phyloP scores from a whole-genome alignment of 148 eudicot genomes.

The Arctostaphylos glauca region DNA sequence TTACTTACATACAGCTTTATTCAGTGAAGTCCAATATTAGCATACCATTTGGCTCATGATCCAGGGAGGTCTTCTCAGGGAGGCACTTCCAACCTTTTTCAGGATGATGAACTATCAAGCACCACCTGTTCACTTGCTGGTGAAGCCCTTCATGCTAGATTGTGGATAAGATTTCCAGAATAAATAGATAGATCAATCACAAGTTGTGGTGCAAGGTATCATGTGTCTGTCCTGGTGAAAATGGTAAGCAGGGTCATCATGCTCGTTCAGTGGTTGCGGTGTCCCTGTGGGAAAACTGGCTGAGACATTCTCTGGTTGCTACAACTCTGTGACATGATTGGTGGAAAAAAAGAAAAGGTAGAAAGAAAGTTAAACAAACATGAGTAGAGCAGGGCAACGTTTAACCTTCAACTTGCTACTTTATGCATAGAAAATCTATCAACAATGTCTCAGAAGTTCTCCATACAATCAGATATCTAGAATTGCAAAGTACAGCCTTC shows the following conservation, averaged over 20 bases:
- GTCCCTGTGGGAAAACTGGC: constrained; percentile 16
- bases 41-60: neutral
- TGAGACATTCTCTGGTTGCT: constrained; percentile 46
- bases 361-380: neutral
- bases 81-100: neutral
- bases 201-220: neutral
- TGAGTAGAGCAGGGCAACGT: neutral
- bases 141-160: constrained; percentile 3
- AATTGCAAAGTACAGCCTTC: neutral
- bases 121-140: neutral
- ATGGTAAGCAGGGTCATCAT: neutral
- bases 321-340: constrained; percentile 37
- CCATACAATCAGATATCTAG: neutral
- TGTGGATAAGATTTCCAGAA: neutral
- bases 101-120: neutral
- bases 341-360: neutral
- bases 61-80: neutral
- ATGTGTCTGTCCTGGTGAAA: neutral
- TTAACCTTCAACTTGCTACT: neutral
- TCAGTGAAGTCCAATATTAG: neutral
- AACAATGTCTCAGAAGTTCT: neutral
- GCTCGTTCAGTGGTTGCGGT: constrained; percentile 6
- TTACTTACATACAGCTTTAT: no score
- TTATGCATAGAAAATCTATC: neutral
- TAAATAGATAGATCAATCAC: constrained; percentile 1